Evolutionary conservation across 176 grass and related monocot species (phyloP).

Genomic region (Aegilops sharonensis): DNA sequence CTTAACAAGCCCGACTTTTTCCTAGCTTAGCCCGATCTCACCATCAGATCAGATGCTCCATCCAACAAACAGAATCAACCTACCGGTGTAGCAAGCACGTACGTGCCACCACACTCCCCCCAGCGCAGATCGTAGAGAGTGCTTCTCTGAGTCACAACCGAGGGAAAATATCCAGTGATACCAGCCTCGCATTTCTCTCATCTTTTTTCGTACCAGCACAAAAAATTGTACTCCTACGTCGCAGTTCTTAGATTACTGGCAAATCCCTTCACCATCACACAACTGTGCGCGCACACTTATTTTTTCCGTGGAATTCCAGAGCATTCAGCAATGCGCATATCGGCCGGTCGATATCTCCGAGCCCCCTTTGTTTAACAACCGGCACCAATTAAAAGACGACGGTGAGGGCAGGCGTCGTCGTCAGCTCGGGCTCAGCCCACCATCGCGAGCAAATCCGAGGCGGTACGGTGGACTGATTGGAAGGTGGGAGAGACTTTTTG

Average conservation of each 20-base stretch:
- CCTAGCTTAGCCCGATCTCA: not conserved
- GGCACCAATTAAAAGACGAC: not conserved
- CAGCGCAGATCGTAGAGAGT: not conserved
- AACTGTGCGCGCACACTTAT: no score
- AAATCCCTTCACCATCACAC: not conserved
- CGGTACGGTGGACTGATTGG: not conserved
- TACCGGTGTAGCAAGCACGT: not conserved
- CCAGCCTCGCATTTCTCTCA: not conserved
- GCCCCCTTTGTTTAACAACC: not conserved
- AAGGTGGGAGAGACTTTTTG: slow-evolving; percentile 14
- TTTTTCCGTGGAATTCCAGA: no score
- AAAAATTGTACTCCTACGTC: no score
- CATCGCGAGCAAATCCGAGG: slow-evolving; percentile 3
- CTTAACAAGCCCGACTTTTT: not conserved
- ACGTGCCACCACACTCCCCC: not conserved
- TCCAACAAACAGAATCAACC: not conserved
- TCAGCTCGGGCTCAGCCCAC: not conserved
- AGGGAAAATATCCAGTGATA: no score
- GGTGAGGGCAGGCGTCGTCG: not conserved
- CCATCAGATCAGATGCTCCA: not conserved
- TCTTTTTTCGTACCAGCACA: not conserved
- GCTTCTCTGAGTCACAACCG: not conserved
- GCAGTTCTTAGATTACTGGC: no score
- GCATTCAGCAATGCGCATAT: not conserved
- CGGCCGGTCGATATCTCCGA: not conserved